Conservation (phyloP, 2,329 filamentous ascomycete species). For the Neopestalotiopsis sp. region DNA sequence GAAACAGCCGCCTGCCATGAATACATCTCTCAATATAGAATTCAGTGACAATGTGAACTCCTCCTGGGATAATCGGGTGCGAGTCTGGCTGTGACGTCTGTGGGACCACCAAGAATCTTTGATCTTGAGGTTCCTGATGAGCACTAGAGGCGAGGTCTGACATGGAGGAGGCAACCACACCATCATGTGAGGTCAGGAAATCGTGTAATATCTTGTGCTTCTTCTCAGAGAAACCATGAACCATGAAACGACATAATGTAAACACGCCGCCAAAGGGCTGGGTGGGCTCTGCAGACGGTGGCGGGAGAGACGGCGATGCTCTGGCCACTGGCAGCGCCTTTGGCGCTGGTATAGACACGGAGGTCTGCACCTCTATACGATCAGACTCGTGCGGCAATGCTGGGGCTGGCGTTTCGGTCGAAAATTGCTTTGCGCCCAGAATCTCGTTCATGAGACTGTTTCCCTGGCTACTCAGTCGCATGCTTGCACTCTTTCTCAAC, state of each 20-base stretch:
- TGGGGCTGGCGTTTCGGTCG: conserved; percentile 32
- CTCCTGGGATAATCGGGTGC: conserved; percentile 46
- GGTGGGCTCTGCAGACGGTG: conserved; percentile 23
- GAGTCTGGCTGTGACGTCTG: conserved; percentile 53
- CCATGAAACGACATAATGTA: conserved; percentile 60
- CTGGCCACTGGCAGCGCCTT: conserved; percentile 12
- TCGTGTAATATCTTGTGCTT: conserved; percentile 54
- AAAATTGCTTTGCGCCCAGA: conserved; percentile 55
- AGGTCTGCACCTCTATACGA: conserved; percentile 3
- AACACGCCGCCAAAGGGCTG: conserved; percentile 51
- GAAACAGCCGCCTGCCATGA: conserved; percentile 72
- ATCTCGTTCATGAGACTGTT: conserved; percentile 93
- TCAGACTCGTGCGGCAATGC: conserved; percentile 10
- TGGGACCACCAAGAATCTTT: conserved; percentile 60
- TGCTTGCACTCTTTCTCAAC: conserved; percentile 84
- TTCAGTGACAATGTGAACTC: conserved; percentile 72
- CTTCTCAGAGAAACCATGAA: conserved; percentile 62
- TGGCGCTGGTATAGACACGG: not conserved
- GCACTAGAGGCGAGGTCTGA: conserved; percentile 41
- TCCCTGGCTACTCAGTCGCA: conserved; percentile 79
- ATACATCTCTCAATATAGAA: conserved; percentile 94
- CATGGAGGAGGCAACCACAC: conserved; percentile 47
- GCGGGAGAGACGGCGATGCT: conserved; percentile 14
- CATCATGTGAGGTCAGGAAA: conserved; percentile 54
- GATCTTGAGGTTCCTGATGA: conserved; percentile 33